Conservation (phyloP, 306 rosid genomes). For the Cicer pinnatifidum region DNA sequence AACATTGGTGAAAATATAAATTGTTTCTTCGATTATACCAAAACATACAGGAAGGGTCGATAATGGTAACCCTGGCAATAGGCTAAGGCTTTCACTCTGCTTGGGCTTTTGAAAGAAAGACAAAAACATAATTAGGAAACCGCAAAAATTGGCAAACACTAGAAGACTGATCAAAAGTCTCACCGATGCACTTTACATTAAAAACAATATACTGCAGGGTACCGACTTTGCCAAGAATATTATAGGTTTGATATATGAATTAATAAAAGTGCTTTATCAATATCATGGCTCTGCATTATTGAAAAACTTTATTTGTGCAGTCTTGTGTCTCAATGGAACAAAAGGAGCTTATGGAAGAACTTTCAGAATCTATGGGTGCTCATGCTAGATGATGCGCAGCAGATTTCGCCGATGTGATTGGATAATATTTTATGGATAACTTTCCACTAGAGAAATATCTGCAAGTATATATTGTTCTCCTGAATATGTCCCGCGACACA, state of each 20-base stretch:
- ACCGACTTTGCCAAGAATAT: neutral
- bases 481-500: conserved; percentile 24
- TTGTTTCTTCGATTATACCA: conserved; percentile 20
- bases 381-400: conserved; percentile 54
- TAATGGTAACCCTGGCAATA: conserved; percentile 1
- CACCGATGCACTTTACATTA: neutral
- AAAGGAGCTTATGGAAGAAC: conserved; percentile 93
- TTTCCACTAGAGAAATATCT: conserved; percentile 38
- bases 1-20: neutral
- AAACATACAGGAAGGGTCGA: neutral
- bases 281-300: conserved; percentile 5
- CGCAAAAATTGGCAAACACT: neutral
- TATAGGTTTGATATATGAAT: conserved; percentile 17
- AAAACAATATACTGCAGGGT: conserved; percentile 12
- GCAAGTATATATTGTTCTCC: conserved; percentile 23
- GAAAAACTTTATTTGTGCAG: conserved; percentile 53
- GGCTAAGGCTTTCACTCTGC: conserved; percentile 7
- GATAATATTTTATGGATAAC: conserved; percentile 30
- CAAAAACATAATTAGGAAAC: conserved; percentile 4
- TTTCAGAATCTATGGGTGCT: conserved; percentile 73
- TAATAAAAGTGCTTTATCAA: conserved; percentile 13
- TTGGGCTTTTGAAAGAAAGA: conserved; percentile 37
- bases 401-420: conserved; percentile 34
- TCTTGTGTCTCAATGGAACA: conserved; percentile 79
- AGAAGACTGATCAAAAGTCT: conserved; percentile 20